phyloP scores from a whole-genome alignment of 805 yeast genomes.

The Schizosaccharomyces osmophilus region DNA sequence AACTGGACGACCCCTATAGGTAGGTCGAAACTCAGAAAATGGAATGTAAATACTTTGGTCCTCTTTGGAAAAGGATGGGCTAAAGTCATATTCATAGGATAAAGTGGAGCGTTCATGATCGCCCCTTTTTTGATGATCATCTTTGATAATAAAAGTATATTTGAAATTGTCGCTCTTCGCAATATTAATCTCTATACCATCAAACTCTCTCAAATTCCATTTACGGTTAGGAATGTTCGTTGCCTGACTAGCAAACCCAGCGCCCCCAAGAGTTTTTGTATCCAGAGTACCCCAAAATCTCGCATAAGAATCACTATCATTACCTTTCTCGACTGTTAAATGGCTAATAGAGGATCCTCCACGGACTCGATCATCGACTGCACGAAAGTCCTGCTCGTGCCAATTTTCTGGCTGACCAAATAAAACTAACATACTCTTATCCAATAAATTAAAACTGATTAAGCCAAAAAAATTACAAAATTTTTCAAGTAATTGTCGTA shows the following conservation, averaged over 20 bases:
- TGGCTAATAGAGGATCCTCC: not conserved
- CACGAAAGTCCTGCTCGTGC: not conserved
- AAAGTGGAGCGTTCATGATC: not conserved
- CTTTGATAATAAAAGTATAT: not conserved
- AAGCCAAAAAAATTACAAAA: no score
- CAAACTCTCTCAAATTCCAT: not conserved
- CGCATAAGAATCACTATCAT: not conserved
- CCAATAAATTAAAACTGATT: no score
- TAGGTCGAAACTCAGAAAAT: not conserved
- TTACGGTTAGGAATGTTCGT: not conserved
- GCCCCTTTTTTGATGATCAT: not conserved
- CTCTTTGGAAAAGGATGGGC: not conserved
- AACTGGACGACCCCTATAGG: not conserved
- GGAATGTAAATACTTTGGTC: slow-evolving; percentile 1
- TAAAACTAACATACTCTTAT: not conserved
- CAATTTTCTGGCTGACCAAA: slow-evolving; percentile 2
- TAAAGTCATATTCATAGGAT: not conserved
- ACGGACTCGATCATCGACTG: slow-evolving; percentile 1
- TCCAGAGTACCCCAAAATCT: not conserved
- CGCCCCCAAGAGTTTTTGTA: not conserved
- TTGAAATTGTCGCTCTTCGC: not conserved
- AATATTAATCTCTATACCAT: not conserved
- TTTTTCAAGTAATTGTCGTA: no score
- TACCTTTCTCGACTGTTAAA: not conserved
- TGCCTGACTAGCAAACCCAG: not conserved